A percentile compares a stretch with the other conserved stretches of the same genome.
Evolutionary conservation across 495 filamentous ascomycete species (phyloP).

Genomic region (Letharia lupina): DNA sequence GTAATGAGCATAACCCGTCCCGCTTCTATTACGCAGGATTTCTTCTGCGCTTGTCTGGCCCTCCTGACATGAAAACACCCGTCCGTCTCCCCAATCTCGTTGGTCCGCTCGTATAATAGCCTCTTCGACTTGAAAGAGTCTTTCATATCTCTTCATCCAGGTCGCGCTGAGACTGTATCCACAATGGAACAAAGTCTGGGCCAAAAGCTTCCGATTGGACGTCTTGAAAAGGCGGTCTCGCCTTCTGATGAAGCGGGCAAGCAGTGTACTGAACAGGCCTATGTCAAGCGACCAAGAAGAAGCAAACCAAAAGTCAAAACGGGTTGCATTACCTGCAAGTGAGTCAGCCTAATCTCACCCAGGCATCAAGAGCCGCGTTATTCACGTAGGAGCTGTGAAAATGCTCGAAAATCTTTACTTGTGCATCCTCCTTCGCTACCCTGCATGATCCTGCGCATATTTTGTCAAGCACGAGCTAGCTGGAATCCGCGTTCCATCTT

Average conservation of each 20-base stretch:
- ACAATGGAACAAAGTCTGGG: background rate
- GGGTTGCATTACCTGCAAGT: constrained; percentile 44
- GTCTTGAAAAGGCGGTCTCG: background rate
- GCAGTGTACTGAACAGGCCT: background rate
- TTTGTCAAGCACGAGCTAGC: too few relatives aligned
- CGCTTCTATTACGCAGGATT: too few relatives aligned
- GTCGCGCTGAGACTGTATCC: background rate
- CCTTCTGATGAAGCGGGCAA: background rate
- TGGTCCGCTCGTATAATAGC: background rate
- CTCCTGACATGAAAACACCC: too few relatives aligned
- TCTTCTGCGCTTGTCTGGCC: too few relatives aligned
- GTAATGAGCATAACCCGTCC: too few relatives aligned
- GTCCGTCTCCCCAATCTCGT: background rate
- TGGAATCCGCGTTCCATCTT: background rate
- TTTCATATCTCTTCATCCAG: background rate
- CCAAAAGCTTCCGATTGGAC: background rate
- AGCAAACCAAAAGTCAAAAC: constrained; percentile 33
- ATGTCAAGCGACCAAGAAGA: constrained; percentile 8
- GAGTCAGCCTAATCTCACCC: constrained; percentile 2
- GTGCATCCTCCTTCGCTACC: too few relatives aligned
- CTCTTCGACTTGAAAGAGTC: background rate
- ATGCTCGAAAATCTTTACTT: too few relatives aligned
- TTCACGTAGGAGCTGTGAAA: background rate
- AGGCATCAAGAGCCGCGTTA: background rate
- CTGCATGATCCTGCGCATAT: too few relatives aligned